Evolutionary conservation across 2,329 filamentous ascomycete species (phyloP).

Genomic region (Helotiales sp.): DNA sequence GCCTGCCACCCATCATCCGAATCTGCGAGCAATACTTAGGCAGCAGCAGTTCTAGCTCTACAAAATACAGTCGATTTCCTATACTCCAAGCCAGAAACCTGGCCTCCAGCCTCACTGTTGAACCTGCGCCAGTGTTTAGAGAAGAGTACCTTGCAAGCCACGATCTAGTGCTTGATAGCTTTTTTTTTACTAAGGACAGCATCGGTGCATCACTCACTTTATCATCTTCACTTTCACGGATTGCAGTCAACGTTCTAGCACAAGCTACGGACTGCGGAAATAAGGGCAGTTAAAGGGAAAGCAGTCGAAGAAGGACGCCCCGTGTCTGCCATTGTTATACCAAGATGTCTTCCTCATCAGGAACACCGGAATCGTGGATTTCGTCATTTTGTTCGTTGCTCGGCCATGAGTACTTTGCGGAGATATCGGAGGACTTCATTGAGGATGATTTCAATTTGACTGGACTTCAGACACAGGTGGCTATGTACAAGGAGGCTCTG

Average conservation of each 20-base stretch:
- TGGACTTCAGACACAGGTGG: slow-evolving; percentile 90
- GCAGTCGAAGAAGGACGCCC: background rate
- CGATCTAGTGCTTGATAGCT: background rate
- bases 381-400: slow-evolving; percentile 94
- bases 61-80: background rate
- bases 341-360: slow-evolving; percentile 44
- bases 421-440: slow-evolving; percentile 98
- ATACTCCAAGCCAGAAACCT: background rate
- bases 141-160: background rate
- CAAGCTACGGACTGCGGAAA: background rate
- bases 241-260: background rate
- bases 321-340: background rate
- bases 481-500: slow-evolving; percentile 98
- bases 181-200: no score
- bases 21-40: background rate
- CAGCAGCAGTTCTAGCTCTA: background rate
- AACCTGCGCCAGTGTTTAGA: background rate
- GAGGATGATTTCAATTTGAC: slow-evolving; percentile 99
- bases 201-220: no score
- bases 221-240: no score
- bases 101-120: no score
- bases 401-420: slow-evolving; percentile 98
- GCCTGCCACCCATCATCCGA: background rate
- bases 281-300: background rate
- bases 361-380: slow-evolving; percentile 84